Evolutionary conservation across 139 green algal genomes (phyloP), one percentile per base, ranked within the genome.

Genomic region (Microglena sp.): DNA sequence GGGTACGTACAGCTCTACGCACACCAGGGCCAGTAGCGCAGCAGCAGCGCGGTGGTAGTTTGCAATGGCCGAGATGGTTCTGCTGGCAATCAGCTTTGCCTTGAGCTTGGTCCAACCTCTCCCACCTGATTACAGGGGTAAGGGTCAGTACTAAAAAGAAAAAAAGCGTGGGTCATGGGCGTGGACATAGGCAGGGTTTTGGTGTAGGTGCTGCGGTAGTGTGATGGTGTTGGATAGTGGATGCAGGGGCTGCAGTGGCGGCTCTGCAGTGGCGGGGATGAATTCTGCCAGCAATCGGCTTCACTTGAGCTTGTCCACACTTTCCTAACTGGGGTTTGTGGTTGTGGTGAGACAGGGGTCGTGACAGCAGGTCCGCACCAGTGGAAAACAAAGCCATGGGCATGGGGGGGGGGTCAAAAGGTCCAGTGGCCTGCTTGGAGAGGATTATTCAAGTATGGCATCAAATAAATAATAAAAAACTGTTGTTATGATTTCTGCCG

Each of bases 61-160:
- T 18, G 94, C 94, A 55, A 99, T 98, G 64, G 94, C 94, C 5
- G 94, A 94, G 45, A 98, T 96, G 81, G 98, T 99, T 60, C 90
- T 78, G 6, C 94, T 94, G 1, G 94, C 94, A 59, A 99, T 97
- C 8, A 99, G 82, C 84, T 98, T 98, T 33, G 92, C 92, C 80
- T 97, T 90, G 18, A 95, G 83, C 76, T 90, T 89, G 73, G 40
- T 50, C 95, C 89, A 4, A 96, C 89, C 67, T 89, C 80, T 11
- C 11, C 15, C 11, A 24, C 18, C 40, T 24, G 40, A 18, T 50
- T 50, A 11, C 15, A 11, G 18, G 40, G 40, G 11, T 50, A 18
- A 50, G 40, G 40, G 40, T n/a, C n/a, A n/a, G n/a, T n/a, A n/a
- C n/a, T n/a, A n/a, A n/a, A n/a, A n/a, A n/a, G n/a, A n/a, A 50